Base-by-base conservation (phyloP, 2,329 filamentous ascomycete species). In the Aureobasidium sp. region DNA sequence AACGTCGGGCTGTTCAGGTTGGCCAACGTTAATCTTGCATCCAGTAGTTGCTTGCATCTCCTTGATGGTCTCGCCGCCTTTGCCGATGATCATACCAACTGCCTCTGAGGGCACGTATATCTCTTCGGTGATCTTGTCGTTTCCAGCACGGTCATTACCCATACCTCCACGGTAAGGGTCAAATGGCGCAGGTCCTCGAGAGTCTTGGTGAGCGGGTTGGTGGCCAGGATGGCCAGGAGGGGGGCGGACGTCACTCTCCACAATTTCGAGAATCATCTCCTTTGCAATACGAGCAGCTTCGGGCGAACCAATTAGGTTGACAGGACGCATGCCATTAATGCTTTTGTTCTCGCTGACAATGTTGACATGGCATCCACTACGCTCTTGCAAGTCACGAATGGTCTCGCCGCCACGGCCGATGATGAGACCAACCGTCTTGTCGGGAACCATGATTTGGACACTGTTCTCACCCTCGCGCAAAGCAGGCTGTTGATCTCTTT, bases 11-110 rank as follows among this genome's bases (percentile, higher is more conserved):
- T 88, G 88, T 39, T 86, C 87, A 8, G 90, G 87, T 69, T 90
- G 89, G 36, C 90, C 89, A 29, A 96, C 91, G 70, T 96, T 96
- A 79, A 96, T 96, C 78, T 96, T 96, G 82, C 92, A 96, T 49
- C 90, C 89, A 5, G 90, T 94, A 36, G 80, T 83, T 70, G 86
- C 88, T 74, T 96, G 91, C 87, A 96, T 95, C 68, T 96, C 90
- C 67, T 92, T 91, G 72, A 96, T 96, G 0, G 91, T 95, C 77
- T 96, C 91, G 66, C 91, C 91, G 62, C 90, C 82, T 79, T 96
- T 96, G 66, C 92, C 91, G 64, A 96, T 96, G 67, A 96, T 96
- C 91, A 96, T 96, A 64, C 91, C 91, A 61, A 96, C 91, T 6
- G 91, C 89, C 72, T 96, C 91, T 25, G 91, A 93, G 14, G 91